Evolutionary conservation across 345 rosid species (phyloP).

Genomic region (Citrus unshiu): DNA sequence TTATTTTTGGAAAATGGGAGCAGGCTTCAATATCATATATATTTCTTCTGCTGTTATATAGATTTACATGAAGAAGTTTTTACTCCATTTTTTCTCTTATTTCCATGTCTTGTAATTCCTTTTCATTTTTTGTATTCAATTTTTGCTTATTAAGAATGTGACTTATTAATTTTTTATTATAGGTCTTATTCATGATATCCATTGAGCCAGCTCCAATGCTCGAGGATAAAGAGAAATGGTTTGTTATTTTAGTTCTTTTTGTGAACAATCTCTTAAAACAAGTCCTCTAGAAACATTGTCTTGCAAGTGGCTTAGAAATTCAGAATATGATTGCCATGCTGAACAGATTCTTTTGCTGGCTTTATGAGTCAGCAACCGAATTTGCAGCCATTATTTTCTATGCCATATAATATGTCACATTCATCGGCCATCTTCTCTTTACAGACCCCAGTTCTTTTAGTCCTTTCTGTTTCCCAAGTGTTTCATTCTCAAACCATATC

Average conservation of each 20-base stretch:
- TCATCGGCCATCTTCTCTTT: background rate
- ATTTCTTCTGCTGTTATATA: background rate
- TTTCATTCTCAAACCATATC: background rate
- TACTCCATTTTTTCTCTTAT: background rate
- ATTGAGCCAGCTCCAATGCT: conserved; percentile 99
- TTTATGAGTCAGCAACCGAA: background rate
- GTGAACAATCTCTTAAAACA: background rate
- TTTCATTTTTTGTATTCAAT: background rate
- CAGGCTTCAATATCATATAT: background rate
- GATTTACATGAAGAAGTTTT: background rate
- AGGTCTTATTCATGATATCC: conserved; percentile 98
- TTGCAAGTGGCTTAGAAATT: conserved; percentile 1
- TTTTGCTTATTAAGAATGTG: background rate
- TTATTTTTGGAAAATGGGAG: background rate
- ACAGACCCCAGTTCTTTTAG: background rate
- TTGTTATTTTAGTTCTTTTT: conserved; percentile 26
- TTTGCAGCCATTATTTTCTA: background rate
- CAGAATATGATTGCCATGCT: background rate
- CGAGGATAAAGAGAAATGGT: conserved; percentile 99
- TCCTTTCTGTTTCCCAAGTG: too few species aligned
- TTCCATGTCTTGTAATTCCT: background rate
- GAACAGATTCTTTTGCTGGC: background rate
- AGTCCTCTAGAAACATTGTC: conserved; percentile 14
- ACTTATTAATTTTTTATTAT: conserved; percentile 25
- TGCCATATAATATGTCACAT: background rate